These are phyloP conservation scores for Blastobotrys illinoisensis DNA, from an alignment of 1,139 yeast genomes.

Conservation along the genomic window DNA sequence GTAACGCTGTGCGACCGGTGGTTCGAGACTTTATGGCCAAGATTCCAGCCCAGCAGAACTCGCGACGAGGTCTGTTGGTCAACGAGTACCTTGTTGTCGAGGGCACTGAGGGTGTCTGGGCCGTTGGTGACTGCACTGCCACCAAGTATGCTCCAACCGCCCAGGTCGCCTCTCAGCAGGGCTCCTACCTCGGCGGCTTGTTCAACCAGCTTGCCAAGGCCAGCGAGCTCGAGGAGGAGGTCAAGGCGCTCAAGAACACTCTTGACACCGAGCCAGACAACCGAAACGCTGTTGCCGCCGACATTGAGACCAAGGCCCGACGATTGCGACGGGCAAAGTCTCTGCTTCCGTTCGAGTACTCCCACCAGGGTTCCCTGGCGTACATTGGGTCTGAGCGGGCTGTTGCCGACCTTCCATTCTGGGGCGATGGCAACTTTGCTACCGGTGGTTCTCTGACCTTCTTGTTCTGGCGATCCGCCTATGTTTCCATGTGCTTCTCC, in stretches of 20 bases:
- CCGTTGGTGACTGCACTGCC: constrained; percentile 89
- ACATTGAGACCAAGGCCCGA: constrained; percentile 36
- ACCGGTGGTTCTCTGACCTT: constrained; percentile 84
- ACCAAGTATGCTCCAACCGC: constrained; percentile 94
- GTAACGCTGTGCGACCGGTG: constrained; percentile 84
- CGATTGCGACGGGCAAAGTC: constrained; percentile 56
- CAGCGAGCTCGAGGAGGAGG: constrained; percentile 50
- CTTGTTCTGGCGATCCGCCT: constrained; percentile 92
- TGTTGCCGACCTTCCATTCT: constrained; percentile 75
- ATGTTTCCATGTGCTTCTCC: constrained; percentile 87
- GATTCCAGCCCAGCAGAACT: constrained; percentile 77
- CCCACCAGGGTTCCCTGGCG: constrained; percentile 60
- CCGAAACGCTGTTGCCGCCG: constrained; percentile 31
- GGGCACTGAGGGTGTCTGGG: constrained; percentile 81
- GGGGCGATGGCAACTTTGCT: constrained; percentile 83
- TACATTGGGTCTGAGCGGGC: constrained; percentile 85
- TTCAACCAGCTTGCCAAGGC: constrained; percentile 66
- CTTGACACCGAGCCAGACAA: constrained; percentile 32
- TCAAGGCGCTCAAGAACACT: constrained; percentile 38
- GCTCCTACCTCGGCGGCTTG: constrained; percentile 68
- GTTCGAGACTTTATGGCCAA: constrained; percentile 60
- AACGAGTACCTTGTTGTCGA: constrained; percentile 77
- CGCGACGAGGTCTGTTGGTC: constrained; percentile 84
- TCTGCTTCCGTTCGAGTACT: constrained; percentile 64
- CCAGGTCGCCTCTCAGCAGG: constrained; percentile 96